These are phyloP conservation scores for Metroxylon sagu DNA, from an alignment of 176 grass and related monocot species.

Conservation along the genomic window DNA sequence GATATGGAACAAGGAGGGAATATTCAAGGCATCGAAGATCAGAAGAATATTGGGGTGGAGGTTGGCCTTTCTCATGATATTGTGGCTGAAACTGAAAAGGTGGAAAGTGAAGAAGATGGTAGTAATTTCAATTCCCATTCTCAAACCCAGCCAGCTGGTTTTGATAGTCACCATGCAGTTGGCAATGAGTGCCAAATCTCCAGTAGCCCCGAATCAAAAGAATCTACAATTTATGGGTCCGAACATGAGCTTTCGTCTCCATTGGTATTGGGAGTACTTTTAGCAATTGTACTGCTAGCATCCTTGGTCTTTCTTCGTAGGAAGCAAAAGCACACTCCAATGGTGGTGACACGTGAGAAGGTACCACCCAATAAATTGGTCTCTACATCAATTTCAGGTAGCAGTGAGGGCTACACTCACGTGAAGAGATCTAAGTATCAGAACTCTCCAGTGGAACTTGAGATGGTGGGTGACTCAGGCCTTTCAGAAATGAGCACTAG, in stretches of 20 bases:
- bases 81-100: constrained; percentile 4
- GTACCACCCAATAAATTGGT: constrained; percentile 11
- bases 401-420: constrained; percentile 44
- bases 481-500: constrained; percentile 48
- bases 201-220: neutral
- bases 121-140: constrained; percentile 7
- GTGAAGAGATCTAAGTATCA: constrained; percentile 16
- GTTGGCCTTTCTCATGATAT: neutral
- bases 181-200: constrained; percentile 10
- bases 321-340: constrained; percentile 30
- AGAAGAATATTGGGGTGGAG: constrained; percentile 12
- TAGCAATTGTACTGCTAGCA: constrained; percentile 28
- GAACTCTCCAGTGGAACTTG: constrained; percentile 23
- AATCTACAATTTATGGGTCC: constrained; percentile 10
- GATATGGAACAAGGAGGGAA: no score
- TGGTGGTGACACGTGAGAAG: neutral
- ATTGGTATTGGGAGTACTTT: constrained; percentile 18
- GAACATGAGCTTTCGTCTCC: constrained; percentile 16
- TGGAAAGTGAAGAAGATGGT: constrained; percentile 3
- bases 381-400: constrained; percentile 37
- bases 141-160: constrained; percentile 21
- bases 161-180: constrained; percentile 6
- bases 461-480: constrained; percentile 29
- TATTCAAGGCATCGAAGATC: no score
- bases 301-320: constrained; percentile 12